Conservation (phyloP, 2,329 filamentous ascomycete species). For the Samsoniella hepiali region DNA sequence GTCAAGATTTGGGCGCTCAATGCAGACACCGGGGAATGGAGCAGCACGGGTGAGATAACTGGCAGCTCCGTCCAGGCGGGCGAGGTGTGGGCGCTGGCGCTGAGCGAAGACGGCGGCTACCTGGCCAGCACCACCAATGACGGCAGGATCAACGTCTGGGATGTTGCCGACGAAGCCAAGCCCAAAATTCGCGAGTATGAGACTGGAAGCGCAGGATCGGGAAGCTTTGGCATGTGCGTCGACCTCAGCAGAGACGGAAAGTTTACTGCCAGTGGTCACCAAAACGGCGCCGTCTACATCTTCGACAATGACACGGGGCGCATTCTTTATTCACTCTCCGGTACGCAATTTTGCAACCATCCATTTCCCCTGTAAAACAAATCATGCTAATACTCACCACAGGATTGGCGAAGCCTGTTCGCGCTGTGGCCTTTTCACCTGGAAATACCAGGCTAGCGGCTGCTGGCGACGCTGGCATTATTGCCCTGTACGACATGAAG, state of each 20-base stretch:
- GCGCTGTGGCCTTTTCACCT: conserved; percentile 83
- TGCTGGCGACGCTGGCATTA: conserved; percentile 82
- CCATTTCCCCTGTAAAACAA: background rate
- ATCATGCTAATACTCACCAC: conserved; percentile 18
- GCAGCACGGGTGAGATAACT: conserved; percentile 39
- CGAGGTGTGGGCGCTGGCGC: conserved; percentile 81
- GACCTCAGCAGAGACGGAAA: conserved; percentile 77
- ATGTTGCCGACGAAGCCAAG: conserved; percentile 54
- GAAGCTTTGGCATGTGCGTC: conserved; percentile 85
- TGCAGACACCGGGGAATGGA: conserved; percentile 55
- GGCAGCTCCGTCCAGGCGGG: conserved; percentile 53
- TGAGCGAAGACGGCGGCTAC: conserved; percentile 80
- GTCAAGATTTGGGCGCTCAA: conserved; percentile 75
- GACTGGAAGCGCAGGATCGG: conserved; percentile 66
- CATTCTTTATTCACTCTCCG: conserved; percentile 79
- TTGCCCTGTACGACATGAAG: conserved; percentile 86
- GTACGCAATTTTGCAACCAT: conserved; percentile 41
- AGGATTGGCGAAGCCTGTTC: conserved; percentile 84
- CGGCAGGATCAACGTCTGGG: conserved; percentile 87
- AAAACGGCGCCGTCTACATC: conserved; percentile 87
- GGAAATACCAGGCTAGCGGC: conserved; percentile 81
- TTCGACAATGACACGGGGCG: conserved; percentile 90
- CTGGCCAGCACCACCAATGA: conserved; percentile 86
- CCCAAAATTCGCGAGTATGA: conserved; percentile 78
- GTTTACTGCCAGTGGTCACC: conserved; percentile 87